Conservation (phyloP, 1,284 basidiomycete genomes). For the Irpex lacteus region DNA sequence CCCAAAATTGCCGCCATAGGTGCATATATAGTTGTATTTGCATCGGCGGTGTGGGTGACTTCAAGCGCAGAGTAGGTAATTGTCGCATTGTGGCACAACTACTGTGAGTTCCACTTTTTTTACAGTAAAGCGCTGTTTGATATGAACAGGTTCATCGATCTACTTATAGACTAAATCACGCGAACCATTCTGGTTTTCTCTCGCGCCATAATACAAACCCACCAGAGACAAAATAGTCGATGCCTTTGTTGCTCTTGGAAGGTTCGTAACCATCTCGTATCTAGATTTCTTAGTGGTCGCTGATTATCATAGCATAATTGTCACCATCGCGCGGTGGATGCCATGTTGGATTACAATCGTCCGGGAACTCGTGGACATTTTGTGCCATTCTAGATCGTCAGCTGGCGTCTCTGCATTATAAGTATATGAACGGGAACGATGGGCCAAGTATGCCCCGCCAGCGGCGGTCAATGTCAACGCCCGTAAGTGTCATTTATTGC, state of each 20-base stretch:
- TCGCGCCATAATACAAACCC: conserved; percentile 1
- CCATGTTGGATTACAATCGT: neutral
- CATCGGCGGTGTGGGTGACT: neutral
- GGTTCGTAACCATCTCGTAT: neutral
- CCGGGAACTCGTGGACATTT: too few species aligned
- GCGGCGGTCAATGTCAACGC: conserved; percentile 16
- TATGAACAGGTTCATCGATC: conserved; percentile 8
- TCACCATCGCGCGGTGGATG: conserved; percentile 18
- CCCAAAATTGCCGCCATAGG: neutral
- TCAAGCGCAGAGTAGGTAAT: neutral
- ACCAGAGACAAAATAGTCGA: neutral
- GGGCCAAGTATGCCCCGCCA: conserved; percentile 20
- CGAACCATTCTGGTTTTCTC: conserved; percentile 1
- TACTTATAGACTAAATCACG: conserved; percentile 7
- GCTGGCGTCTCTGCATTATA: conserved; percentile 23
- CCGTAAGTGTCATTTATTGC: conserved; percentile 8
- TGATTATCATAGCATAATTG: conserved; percentile 14
- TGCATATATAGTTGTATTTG: conserved; percentile 1
- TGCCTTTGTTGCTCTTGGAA: conserved; percentile 1
- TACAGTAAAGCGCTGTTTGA: neutral
- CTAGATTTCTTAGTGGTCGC: neutral
- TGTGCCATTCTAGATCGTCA: conserved; percentile 7
- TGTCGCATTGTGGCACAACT: neutral
- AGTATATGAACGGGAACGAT: conserved; percentile 14
- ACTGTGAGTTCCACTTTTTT: neutral